Conservation (phyloP, 768 basidiomycete species). For the Calocera cornea region DNA sequence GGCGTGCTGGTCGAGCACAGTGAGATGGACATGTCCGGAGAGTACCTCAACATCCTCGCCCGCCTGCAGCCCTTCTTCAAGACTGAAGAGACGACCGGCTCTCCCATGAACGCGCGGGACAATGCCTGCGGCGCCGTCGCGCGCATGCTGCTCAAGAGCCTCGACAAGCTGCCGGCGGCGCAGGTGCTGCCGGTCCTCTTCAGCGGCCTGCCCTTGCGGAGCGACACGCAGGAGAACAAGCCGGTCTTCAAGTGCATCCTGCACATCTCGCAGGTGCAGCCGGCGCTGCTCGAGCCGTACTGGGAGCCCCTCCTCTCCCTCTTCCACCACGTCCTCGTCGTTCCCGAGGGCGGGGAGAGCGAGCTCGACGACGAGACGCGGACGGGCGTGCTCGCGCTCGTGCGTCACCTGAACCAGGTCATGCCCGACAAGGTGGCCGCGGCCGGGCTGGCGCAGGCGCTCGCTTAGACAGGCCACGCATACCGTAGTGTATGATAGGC, state of each 20-base stretch:
- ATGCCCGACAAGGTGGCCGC: conserved; percentile 69
- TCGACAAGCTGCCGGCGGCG: conserved; percentile 67
- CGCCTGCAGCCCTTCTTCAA: conserved; percentile 73
- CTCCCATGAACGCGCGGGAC: conserved; percentile 75
- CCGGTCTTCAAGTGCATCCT: conserved; percentile 83
- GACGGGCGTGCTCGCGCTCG: conserved; percentile 57
- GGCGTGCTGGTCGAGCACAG: conserved; percentile 86
- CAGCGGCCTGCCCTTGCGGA: conserved; percentile 66
- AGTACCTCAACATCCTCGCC: conserved; percentile 64
- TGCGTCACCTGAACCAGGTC: conserved; percentile 57
- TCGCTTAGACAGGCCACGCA: not conserved
- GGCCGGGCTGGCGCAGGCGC: conserved; percentile 42
- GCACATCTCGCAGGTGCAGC: conserved; percentile 68
- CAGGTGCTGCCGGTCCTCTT: conserved; percentile 81
- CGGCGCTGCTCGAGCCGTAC: conserved; percentile 53
- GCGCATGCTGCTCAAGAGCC: conserved; percentile 72
- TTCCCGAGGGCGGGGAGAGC: conserved; percentile 46
- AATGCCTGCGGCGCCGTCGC: conserved; percentile 93
- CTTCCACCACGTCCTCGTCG: conserved; percentile 71
- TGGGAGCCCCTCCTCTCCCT: conserved; percentile 67
- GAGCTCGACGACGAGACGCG: conserved; percentile 72
- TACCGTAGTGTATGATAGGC: not conserved
- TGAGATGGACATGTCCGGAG: conserved; percentile 61
- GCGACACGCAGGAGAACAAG: conserved; percentile 81
- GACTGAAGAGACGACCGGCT: conserved; percentile 44